Base-by-base conservation (phyloP, 2,329 filamentous ascomycete genomes). In the Fusarium penzigii region DNA sequence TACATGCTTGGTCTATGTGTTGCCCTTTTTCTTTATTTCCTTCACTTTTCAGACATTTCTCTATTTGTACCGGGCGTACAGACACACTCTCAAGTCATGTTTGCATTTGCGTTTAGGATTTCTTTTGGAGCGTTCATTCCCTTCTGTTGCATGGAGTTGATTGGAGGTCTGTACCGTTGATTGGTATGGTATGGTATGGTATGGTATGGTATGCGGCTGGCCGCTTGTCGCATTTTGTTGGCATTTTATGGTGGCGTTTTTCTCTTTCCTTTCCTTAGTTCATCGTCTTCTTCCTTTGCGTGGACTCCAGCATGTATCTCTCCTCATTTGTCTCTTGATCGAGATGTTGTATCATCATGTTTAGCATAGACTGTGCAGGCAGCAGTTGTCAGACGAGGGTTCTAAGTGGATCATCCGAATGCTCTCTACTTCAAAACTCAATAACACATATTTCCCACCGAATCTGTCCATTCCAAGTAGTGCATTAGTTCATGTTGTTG, bases 331-430 rank as follows among this genome's bases (percentile, higher is more conserved):
- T 36, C 32, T 36, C 32, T 36, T 36, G 13, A 16, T 34, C 40
- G 46, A 39, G 49, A 52, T 51, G 46, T 56, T 58, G 53, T 63
- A 58, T 42, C 51, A 56, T 46, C 46, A 59, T 36, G 32, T 14
- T 42, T 49, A 29, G 46, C 51, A 63, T 52, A 39, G 59, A 57
- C 50, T 58, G 53, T 49, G 54, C 59, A 55, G 56, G 54, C 49
- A 51, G 36, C 55, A 59, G 52, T 55, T 45, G 32, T 12, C 10
- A 36, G 32, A 11, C 32, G 10, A 11, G 9, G 32, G 10, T 36
- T 36, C 10, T 36, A 47, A 48, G 41, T 42, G 48, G 54, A 50
- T 53, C 58, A 55, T 25, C 60, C 57, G 61, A 52, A 36, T 58
- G 32, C 13, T 36, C 32, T 36, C 20, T 11, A 36, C 32, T 36